Percentiles rank a stretch among this genome's conserved stretches.
These are phyloP conservation scores for Picea mariana DNA, from an alignment of 83 land plant species.

Conservation along the genomic window DNA sequence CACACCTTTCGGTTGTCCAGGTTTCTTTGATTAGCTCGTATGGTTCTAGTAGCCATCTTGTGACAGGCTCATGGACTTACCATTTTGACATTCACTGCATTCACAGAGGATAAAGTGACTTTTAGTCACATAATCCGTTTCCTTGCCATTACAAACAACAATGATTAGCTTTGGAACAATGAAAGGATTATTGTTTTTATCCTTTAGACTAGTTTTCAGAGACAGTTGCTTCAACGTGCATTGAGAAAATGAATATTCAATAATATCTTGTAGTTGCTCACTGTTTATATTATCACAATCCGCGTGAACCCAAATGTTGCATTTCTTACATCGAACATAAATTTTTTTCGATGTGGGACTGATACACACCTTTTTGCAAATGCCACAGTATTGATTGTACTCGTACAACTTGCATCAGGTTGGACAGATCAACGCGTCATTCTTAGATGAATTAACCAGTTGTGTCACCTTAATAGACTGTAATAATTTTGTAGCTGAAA, in stretches of 20 bases:
- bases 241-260: not conserved
- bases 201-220: no score
- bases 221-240: not conserved
- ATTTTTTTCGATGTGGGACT: not conserved
- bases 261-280: no score
- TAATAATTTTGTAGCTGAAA: no score
- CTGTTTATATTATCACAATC: not conserved
- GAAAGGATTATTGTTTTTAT: not conserved
- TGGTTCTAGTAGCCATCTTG: constrained; percentile 17
- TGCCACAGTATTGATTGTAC: not conserved
- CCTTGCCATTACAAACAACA: not conserved
- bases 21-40: constrained; percentile 74
- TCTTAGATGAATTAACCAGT: not conserved
- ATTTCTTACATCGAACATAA: not conserved
- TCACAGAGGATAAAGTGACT: constrained; percentile 48
- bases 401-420: not conserved
- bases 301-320: not conserved
- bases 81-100: constrained; percentile 43
- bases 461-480: not conserved
- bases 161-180: not conserved
- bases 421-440: not conserved
- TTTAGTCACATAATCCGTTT: not conserved
- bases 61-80: constrained; percentile 32
- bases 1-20: constrained; percentile 93
- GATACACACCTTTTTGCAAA: not conserved